Evolutionary conservation across 306 rosid species (phyloP).

Genomic region (Acmispon strigosus): DNA sequence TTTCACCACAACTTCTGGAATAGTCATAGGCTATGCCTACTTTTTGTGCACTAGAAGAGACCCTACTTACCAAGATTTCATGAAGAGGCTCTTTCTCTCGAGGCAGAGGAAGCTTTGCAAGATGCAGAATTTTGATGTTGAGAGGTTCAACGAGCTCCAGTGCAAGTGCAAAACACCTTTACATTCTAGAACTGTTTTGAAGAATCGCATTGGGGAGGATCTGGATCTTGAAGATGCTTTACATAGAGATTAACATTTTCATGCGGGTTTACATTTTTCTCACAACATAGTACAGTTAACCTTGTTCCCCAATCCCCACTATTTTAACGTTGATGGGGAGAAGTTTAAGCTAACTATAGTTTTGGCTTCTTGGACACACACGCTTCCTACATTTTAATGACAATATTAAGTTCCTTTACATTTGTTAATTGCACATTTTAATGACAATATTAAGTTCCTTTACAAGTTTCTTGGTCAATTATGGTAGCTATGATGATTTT

Average conservation of each 20-base stretch:
- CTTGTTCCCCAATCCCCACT: slow-evolving; percentile 13
- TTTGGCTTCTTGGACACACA: not conserved
- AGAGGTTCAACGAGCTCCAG: slow-evolving; percentile 65
- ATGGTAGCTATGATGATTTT: too few species aligned
- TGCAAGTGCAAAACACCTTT: slow-evolving; percentile 41
- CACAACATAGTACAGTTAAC: not conserved
- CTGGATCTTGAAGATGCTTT: slow-evolving; percentile 64
- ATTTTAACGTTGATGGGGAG: slow-evolving; percentile 21
- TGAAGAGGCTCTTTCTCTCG: slow-evolving; percentile 78
- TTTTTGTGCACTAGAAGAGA: slow-evolving; percentile 82
- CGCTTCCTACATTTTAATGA: not conserved
- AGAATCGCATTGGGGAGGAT: slow-evolving; percentile 53
- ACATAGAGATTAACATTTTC: slow-evolving; percentile 36
- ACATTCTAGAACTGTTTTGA: slow-evolving; percentile 44
- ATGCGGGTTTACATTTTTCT: not conserved
- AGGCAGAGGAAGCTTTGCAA: slow-evolving; percentile 73
- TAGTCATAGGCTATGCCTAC: slow-evolving; percentile 85
- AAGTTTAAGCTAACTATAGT: slow-evolving; percentile 22
- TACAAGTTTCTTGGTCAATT: too few species aligned
- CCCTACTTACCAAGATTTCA: slow-evolving; percentile 83
- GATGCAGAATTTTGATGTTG: slow-evolving; percentile 52
- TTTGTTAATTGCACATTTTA: not conserved
- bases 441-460: not conserved
- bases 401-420: too few species aligned
- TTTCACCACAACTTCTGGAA: slow-evolving; percentile 63